Percentiles rank a stretch among this genome's conserved stretches.
Conservation (phyloP, 164 flowering plant genomes). For the Malania oleifera region DNA sequence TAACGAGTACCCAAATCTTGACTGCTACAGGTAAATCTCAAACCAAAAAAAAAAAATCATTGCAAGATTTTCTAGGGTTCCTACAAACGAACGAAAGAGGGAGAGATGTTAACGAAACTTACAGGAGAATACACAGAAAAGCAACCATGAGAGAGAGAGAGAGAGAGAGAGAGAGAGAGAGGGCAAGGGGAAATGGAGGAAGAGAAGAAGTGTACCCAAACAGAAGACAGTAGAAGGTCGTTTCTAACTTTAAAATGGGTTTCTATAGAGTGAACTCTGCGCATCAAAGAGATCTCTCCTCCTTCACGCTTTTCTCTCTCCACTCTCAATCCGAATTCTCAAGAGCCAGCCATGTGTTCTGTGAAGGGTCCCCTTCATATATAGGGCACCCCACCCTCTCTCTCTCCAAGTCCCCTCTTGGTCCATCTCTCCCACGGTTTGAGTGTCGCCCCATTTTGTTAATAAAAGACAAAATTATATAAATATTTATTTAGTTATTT, state of each 20-base stretch:
- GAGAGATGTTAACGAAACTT: constrained; percentile 1
- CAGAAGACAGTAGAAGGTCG: too few species aligned
- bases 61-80: neutral
- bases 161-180: constrained; percentile 8
- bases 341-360: neutral
- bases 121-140: neutral
- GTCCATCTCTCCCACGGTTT: too few species aligned
- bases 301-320: neutral
- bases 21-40: too few species aligned
- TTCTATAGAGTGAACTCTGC: neutral
- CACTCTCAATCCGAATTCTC: neutral
- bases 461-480: too few species aligned
- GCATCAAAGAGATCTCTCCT: neutral
- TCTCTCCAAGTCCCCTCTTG: too few species aligned
- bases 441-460: too few species aligned
- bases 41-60: neutral
- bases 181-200: neutral
- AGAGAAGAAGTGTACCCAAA: too few species aligned
- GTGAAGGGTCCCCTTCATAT: too few species aligned
- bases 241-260: too few species aligned
- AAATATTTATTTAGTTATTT: too few species aligned
- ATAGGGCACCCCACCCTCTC: too few species aligned
- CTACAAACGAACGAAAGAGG: neutral
- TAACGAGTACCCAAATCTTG: too few species aligned
- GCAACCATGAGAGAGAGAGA: constrained; percentile 3